phyloP scores from a whole-genome alignment of 805 yeast genomes.

The Wickerhamiella spandovensis region DNA sequence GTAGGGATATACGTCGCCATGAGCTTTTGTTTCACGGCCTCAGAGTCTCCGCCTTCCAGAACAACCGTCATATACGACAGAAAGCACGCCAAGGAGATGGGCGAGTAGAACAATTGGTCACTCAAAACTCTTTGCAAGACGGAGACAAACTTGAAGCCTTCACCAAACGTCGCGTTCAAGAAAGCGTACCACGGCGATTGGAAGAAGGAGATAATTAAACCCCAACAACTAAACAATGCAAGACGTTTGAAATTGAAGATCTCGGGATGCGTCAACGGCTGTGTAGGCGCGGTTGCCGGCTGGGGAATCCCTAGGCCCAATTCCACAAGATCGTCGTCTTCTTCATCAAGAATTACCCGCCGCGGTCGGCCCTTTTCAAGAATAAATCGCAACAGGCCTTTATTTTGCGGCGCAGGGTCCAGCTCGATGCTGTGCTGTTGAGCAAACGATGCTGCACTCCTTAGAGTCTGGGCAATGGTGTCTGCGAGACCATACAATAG shows the following conservation, averaged over 20 bases:
- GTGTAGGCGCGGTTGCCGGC: conserved; percentile 5
- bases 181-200: conserved; percentile 86
- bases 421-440: conserved; percentile 3
- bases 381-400: conserved; percentile 17
- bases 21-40: conserved; percentile 51
- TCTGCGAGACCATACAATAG: conserved; percentile 85
- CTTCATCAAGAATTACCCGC: conserved; percentile 23
- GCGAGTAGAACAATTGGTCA: conserved; percentile 84
- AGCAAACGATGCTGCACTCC: conserved; percentile 25
- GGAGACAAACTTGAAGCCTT: conserved; percentile 60
- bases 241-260: conserved; percentile 55
- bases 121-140: conserved; percentile 77
- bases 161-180: conserved; percentile 61
- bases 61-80: conserved; percentile 74
- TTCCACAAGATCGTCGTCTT: conserved; percentile 19
- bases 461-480: conserved; percentile 67
- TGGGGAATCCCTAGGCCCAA: conserved; percentile 15
- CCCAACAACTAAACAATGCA: conserved; percentile 77
- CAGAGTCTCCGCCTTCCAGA: conserved; percentile 58
- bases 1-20: conserved; percentile 48
- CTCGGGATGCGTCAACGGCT: conserved; percentile 14
- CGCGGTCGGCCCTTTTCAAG: conserved; percentile 24
- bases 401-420: not conserved
- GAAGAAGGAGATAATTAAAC: conserved; percentile 63
- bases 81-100: conserved; percentile 65